Conservation (phyloP, 2,329 filamentous ascomycete genomes). For the Thelonectria olida region DNA sequence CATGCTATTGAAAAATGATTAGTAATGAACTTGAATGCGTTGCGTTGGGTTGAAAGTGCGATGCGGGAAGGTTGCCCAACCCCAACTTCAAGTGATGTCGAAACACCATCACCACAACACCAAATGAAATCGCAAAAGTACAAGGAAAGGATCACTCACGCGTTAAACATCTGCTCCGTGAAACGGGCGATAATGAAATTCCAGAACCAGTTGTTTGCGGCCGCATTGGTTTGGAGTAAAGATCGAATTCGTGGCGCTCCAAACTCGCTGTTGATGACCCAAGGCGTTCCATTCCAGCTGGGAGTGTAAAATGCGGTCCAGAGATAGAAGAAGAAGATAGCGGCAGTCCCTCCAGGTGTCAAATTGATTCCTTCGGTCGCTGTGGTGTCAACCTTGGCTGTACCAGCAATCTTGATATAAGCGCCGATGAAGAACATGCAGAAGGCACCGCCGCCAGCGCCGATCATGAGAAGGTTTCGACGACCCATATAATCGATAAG, state of each 20-base stretch:
- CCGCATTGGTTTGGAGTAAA: constrained; percentile 76
- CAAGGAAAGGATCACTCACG: constrained; percentile 14
- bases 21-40: background rate
- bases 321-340: constrained; percentile 72
- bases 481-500: constrained; percentile 69
- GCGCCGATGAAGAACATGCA: constrained; percentile 72
- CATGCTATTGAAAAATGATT: constrained; percentile 44
- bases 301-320: constrained; percentile 71
- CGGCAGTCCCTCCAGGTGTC: constrained; percentile 66
- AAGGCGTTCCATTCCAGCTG: constrained; percentile 78
- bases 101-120: background rate
- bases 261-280: constrained; percentile 83
- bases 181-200: constrained; percentile 76
- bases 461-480: constrained; percentile 70
- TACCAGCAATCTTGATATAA: constrained; percentile 50
- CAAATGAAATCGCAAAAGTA: background rate
- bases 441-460: constrained; percentile 67
- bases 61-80: background rate
- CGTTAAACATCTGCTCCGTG: constrained; percentile 71
- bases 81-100: too few species aligned
- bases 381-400: constrained; percentile 55
- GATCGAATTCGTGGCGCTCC: constrained; percentile 66
- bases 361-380: constrained; percentile 43
- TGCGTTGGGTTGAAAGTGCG: too few species aligned
- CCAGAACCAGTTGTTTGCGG: constrained; percentile 77